Conservation (phyloP, 2,329 filamentous ascomycete genomes). For the Malbranchea cinnamomea region DNA sequence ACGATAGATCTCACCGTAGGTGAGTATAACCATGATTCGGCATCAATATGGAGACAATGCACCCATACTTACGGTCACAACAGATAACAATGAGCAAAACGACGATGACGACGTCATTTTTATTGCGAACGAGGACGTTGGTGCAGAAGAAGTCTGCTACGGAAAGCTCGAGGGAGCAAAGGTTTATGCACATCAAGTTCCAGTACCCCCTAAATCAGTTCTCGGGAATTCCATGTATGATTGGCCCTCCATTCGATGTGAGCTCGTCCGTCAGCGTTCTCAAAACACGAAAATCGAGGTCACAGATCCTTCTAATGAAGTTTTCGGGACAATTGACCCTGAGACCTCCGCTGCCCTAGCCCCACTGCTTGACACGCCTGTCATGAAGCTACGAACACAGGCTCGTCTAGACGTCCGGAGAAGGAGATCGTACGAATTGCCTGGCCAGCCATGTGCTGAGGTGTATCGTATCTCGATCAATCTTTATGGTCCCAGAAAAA, state of each 20-base stretch:
- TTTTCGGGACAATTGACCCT: slow-evolving; percentile 63
- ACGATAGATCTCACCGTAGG: slow-evolving; percentile 32
- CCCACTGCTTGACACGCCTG: slow-evolving; percentile 54
- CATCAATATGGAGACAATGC: not conserved
- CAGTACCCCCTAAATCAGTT: slow-evolving; percentile 40
- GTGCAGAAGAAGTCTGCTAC: slow-evolving; percentile 62
- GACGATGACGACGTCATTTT: slow-evolving; percentile 26
- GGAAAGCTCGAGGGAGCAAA: slow-evolving; percentile 56
- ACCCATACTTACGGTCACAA: slow-evolving; percentile 7
- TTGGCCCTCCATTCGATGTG: slow-evolving; percentile 63
- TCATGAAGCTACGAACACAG: slow-evolving; percentile 52
- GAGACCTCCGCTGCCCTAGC: slow-evolving; percentile 52
- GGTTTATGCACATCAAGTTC: slow-evolving; percentile 53
- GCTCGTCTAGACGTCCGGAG: slow-evolving; percentile 55
- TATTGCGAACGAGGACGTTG: slow-evolving; percentile 42
- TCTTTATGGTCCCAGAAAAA: slow-evolving; percentile 60
- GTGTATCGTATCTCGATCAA: slow-evolving; percentile 54
- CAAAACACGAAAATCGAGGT: slow-evolving; percentile 52
- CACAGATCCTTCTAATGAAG: slow-evolving; percentile 52
- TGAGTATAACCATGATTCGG: slow-evolving; percentile 8
- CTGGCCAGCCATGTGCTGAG: slow-evolving; percentile 47
- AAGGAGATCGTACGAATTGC: slow-evolving; percentile 47
- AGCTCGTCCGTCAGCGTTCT: slow-evolving; percentile 45
- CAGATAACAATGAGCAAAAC: slow-evolving; percentile 24
- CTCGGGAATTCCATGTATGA: slow-evolving; percentile 37